These are phyloP conservation scores for Gastrolobium villosum DNA, from an alignment of 306 rosid genomes.

Conservation along the genomic window DNA sequence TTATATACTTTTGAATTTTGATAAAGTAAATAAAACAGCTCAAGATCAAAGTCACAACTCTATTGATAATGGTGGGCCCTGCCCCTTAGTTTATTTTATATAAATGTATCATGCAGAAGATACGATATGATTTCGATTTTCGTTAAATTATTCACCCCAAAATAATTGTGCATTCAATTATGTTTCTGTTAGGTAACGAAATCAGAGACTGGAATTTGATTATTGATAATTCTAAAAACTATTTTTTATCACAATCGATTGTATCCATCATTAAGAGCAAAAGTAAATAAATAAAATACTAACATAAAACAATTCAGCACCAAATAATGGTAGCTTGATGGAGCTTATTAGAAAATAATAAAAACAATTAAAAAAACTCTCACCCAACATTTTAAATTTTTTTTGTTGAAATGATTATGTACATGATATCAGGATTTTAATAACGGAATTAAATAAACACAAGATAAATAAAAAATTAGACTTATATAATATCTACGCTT, in stretches of 20 bases:
- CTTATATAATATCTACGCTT: no score
- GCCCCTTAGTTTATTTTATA: neutral
- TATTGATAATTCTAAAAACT: neutral
- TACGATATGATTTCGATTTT: constrained; percentile 25
- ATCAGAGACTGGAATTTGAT: neutral
- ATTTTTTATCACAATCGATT: constrained; percentile 1
- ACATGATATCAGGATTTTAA: no score
- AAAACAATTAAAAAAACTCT: no score
- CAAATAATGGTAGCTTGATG: no score
- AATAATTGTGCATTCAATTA: constrained; percentile 31
- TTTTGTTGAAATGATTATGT: no score
- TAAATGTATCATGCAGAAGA: neutral
- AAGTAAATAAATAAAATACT: neutral
- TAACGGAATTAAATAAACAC: no score
- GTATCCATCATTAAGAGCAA: neutral
- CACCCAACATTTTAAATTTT: no score
- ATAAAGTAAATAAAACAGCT: constrained; percentile 11
- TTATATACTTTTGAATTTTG: neutral
- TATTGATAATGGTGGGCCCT: constrained; percentile 39
- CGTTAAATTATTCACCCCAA: constrained; percentile 27
- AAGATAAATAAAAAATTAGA: no score
- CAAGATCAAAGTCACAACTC: constrained; percentile 31
- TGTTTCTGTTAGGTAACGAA: constrained; percentile 20
- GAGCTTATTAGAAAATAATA: no score
- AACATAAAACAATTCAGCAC: no score